These are phyloP conservation scores for barrel medic (Medicago truncatula) DNA, from an alignment of 306 rosid genomes.

Conservation along the genomic window MtrunA17r5.0-ANR NC_053047.1:13420001-13420500, in stretches of 20 bases:
- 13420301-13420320: constrained; percentile 80
- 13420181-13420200: constrained; percentile 56
- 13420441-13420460: constrained; percentile 64
- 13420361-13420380: constrained; percentile 75
- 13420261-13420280: constrained; percentile 82
- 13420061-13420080: constrained; percentile 74
- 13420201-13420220: constrained; percentile 86
- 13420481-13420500: constrained; percentile 70
- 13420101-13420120: constrained; percentile 87
- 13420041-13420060: constrained; percentile 57
- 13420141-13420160: constrained; percentile 79
- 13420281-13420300: constrained; percentile 45
- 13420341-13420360: constrained; percentile 12
- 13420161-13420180: constrained; percentile 78
- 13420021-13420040: constrained; percentile 45
- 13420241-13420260: constrained; percentile 80
- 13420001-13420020: constrained; percentile 64
- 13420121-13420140: constrained; percentile 86
- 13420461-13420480: constrained; percentile 62
- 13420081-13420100: constrained; percentile 81
- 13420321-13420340: constrained; percentile 62
- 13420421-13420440: constrained; percentile 80
- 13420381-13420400: constrained; percentile 91
- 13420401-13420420: constrained; percentile 94
- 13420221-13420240: constrained; percentile 84